A percentile compares a stretch with the other conserved stretches of the same genome.
Conservation (phyloP, 2,329 filamentous ascomycete genomes). For the Epichloe glyceriae region DNA sequence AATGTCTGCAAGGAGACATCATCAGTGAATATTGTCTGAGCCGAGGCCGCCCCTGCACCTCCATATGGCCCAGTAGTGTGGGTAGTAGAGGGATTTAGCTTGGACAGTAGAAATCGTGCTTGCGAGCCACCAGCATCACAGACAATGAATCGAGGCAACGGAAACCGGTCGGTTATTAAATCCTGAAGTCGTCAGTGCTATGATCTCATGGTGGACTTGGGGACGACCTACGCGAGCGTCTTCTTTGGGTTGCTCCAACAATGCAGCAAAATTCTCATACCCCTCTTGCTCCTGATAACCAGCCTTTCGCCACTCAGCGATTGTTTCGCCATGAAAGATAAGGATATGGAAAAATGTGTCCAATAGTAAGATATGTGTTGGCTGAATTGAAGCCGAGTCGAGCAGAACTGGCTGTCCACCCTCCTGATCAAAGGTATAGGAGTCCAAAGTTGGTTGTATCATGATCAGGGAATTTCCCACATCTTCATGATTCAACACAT, state of each 20-base stretch:
- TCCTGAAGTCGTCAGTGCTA: constrained; percentile 43
- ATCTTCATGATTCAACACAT: constrained; percentile 94
- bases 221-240: constrained; percentile 65
- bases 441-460: constrained; percentile 96
- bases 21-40: constrained; percentile 97
- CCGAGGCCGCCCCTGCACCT: constrained; percentile 69
- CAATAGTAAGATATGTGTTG: constrained; percentile 81
- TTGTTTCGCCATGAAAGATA: constrained; percentile 96
- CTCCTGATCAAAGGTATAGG: constrained; percentile 93
- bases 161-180: constrained; percentile 92
- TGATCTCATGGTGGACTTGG: neutral
- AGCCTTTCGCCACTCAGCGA: constrained; percentile 95
- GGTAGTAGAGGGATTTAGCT: constrained; percentile 94
- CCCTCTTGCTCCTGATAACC: constrained; percentile 97
- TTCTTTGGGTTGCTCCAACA: constrained; percentile 89
- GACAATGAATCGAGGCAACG: constrained; percentile 95
- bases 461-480: constrained; percentile 94
- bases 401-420: constrained; percentile 86
- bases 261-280: constrained; percentile 84
- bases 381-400: constrained; percentile 92
- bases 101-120: constrained; percentile 89
- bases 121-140: constrained; percentile 98
- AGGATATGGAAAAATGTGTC: constrained; percentile 99
- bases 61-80: constrained; percentile 90
- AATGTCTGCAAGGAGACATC: constrained; percentile 97